Percentiles rank a stretch among this genome's conserved stretches.
Conservation (phyloP, 768 basidiomycete species). For the Lepiota brunneoincarnata region DNA sequence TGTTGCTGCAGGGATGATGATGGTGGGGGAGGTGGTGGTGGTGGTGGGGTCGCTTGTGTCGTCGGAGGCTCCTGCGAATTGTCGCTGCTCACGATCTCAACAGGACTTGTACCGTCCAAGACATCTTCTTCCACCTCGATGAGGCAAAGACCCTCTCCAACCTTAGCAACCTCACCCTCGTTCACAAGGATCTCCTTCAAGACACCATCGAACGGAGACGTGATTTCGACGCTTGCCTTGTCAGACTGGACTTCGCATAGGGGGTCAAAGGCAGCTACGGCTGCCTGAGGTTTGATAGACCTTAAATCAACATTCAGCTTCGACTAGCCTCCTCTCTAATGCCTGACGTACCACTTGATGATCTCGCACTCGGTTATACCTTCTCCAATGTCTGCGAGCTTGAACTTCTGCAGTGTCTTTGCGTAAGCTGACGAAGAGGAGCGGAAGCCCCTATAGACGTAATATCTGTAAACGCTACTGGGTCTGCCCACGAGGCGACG, state of each 20-base stretch:
- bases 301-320: constrained; percentile 32
- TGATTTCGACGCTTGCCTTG: constrained; percentile 91
- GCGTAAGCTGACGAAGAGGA: constrained; percentile 5
- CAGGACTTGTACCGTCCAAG: constrained; percentile 17
- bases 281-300: constrained; percentile 54
- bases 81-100: neutral
- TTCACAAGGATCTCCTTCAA: constrained; percentile 70
- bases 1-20: constrained; percentile 12
- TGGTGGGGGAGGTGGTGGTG: constrained; percentile 13
- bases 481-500: constrained; percentile 8
- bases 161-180: constrained; percentile 83
- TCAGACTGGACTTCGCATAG: constrained; percentile 88
- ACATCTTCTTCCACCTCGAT: constrained; percentile 77
- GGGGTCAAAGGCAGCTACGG: constrained; percentile 63
- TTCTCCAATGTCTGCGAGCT: constrained; percentile 84
- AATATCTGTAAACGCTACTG: neutral
- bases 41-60: neutral
- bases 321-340: no score
- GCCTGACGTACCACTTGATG: constrained; percentile 67
- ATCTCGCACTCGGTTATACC: constrained; percentile 91
- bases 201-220: constrained; percentile 78
- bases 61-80: constrained; percentile 1
- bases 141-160: constrained; percentile 72
- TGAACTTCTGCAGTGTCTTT: constrained; percentile 48
- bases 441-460: neutral